Conservation (phyloP, 2,329 filamentous ascomycete species). For the Dactylonectria estremocensis region DNA sequence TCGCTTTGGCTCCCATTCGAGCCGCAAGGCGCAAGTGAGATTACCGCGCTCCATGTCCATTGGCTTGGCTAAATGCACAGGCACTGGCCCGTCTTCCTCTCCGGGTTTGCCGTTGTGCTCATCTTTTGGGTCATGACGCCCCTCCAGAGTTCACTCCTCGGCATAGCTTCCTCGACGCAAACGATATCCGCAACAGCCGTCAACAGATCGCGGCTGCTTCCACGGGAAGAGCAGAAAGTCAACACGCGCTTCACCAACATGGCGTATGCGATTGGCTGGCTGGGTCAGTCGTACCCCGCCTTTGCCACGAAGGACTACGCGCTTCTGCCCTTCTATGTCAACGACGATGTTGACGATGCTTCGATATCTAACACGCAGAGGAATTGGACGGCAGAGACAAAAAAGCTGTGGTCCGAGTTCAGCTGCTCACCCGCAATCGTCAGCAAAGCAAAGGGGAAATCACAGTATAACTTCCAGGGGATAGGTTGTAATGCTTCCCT, state of each 20-base stretch:
- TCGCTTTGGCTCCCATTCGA: constrained; percentile 10
- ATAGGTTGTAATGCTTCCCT: not conserved
- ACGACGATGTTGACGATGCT: not conserved
- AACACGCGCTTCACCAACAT: not conserved
- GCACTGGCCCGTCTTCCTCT: constrained; percentile 25
- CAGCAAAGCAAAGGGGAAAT: not conserved
- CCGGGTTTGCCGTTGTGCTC: constrained; percentile 7
- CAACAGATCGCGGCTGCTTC: not conserved
- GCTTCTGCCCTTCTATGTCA: constrained; percentile 15
- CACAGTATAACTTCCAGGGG: not conserved
- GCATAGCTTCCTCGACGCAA: not conserved
- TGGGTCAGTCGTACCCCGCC: constrained; percentile 6
- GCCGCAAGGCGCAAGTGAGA: constrained; percentile 11
- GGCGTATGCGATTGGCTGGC: constrained; percentile 1
- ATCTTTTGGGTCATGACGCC: constrained; percentile 23
- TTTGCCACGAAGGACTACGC: constrained; percentile 16
- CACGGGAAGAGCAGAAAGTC: not conserved
- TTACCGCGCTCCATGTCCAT: no score
- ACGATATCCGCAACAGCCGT: not conserved
- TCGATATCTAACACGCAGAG: not conserved
- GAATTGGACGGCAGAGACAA: constrained; percentile 23
- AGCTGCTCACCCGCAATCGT: not conserved
- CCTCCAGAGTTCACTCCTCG: constrained; percentile 8
- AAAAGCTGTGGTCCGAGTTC: constrained; percentile 16
- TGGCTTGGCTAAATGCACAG: not conserved